phyloP scores from a whole-genome alignment of 202 grass and related monocot species.

The Panicum hallii region DNA sequence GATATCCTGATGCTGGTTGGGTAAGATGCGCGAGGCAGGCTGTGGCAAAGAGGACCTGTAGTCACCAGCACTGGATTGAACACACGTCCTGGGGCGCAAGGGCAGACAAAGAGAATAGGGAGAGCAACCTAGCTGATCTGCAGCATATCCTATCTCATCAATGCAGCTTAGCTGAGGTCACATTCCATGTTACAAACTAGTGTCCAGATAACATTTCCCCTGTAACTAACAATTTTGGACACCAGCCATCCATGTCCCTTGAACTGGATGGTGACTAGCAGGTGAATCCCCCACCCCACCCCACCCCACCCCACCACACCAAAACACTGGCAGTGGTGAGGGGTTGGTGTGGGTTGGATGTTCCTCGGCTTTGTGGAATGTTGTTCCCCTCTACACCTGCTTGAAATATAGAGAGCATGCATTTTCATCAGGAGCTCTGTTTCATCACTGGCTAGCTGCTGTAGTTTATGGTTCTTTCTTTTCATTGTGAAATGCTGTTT shows the following conservation, averaged over 20 bases:
- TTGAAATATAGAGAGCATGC: too few species aligned
- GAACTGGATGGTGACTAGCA: too few species aligned
- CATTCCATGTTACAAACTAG: neutral
- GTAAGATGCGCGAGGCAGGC: neutral
- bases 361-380: neutral
- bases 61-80: neutral
- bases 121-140: too few species aligned
- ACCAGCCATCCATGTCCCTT: too few species aligned
- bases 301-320: too few species aligned
- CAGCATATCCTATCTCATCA: neutral
- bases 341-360: neutral
- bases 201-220: neutral
- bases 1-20: neutral
- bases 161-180: neutral
- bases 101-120: too few species aligned
- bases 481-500: conserved; percentile 1
- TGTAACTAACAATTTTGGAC: too few species aligned
- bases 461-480: neutral
- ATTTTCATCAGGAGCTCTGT: too few species aligned
- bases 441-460: neutral
- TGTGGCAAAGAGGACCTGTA: neutral
- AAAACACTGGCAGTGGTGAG: too few species aligned
- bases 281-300: too few species aligned
- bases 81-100: too few species aligned
- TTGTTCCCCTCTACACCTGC: neutral